Percentiles rank a stretch among this genome's conserved stretches.
Evolutionary conservation across 345 rosid species (phyloP).

Genomic region (Acer yangbiense): DNA sequence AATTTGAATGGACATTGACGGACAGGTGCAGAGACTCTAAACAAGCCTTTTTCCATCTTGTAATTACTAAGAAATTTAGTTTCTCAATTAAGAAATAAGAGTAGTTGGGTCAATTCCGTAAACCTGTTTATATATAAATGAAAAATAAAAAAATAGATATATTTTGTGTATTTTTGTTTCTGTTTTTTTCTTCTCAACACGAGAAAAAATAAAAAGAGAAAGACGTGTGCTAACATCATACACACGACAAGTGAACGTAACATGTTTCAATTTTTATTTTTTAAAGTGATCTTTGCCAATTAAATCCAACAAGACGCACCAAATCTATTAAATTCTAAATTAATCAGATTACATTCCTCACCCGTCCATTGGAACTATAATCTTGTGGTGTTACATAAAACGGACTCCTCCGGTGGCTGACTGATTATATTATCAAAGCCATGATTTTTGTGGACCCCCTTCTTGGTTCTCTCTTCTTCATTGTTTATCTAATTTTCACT

Average conservation of each 20-base stretch:
- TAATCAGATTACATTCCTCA: not conserved
- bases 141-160: too few relatives aligned
- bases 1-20: not conserved
- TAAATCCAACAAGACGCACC: not conserved
- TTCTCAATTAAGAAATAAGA: not conserved
- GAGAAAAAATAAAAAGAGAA: not conserved
- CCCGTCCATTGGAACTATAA: not conserved
- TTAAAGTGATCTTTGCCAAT: not conserved
- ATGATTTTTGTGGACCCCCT: not conserved
- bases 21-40: not conserved
- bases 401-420: not conserved
- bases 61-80: too few relatives aligned
- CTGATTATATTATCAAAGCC: not conserved
- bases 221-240: constrained; percentile 1
- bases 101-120: too few relatives aligned
- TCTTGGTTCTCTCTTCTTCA: not conserved
- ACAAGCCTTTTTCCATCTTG: not conserved
- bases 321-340: constrained; percentile 2
- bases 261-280: not conserved
- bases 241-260: not conserved
- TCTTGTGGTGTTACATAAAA: not conserved
- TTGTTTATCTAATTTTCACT: not conserved
- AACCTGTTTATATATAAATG: not conserved
- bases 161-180: too few relatives aligned
- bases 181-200: not conserved